Evolutionary conservation across 2,329 filamentous ascomycete species (phyloP).

Genomic region (Dactylellina parvicollis): DNA sequence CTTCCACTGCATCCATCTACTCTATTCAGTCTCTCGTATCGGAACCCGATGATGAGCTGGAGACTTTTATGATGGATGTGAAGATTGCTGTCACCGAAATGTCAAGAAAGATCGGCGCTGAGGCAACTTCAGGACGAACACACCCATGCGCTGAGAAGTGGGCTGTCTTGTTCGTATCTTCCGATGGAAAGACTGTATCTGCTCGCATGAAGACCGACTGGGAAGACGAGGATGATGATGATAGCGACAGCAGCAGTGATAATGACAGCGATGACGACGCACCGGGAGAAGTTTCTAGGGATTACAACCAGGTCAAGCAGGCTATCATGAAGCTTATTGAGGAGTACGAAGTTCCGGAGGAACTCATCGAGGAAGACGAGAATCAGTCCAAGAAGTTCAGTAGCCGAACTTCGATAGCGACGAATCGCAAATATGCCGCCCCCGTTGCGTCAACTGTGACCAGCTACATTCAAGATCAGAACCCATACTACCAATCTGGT

Average conservation of each 20-base stretch:
- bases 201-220: constrained; percentile 77
- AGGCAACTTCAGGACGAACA: constrained; percentile 73
- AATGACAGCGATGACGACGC: constrained; percentile 65
- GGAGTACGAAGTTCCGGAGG: constrained; percentile 81
- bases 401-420: constrained; percentile 66
- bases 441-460: constrained; percentile 54
- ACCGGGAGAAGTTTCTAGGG: constrained; percentile 64
- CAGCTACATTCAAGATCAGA: constrained; percentile 54
- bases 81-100: constrained; percentile 76
- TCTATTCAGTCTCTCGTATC: constrained; percentile 55
- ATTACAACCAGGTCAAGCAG: constrained; percentile 82
- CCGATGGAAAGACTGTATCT: constrained; percentile 75
- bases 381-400: constrained; percentile 71
- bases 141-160: constrained; percentile 85
- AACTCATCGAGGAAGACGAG: constrained; percentile 69
- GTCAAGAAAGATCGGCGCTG: constrained; percentile 72
- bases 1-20: constrained; percentile 62
- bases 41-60: constrained; percentile 46
- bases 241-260: constrained; percentile 70
- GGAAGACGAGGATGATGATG: constrained; percentile 74
- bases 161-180: constrained; percentile 81
- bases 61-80: constrained; percentile 65
- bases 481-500: constrained; percentile 39
- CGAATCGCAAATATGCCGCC: constrained; percentile 49
- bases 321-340: constrained; percentile 82